Base-by-base conservation (phyloP, 148 eudicot genomes). In the Rhododendron simsii region DNA sequence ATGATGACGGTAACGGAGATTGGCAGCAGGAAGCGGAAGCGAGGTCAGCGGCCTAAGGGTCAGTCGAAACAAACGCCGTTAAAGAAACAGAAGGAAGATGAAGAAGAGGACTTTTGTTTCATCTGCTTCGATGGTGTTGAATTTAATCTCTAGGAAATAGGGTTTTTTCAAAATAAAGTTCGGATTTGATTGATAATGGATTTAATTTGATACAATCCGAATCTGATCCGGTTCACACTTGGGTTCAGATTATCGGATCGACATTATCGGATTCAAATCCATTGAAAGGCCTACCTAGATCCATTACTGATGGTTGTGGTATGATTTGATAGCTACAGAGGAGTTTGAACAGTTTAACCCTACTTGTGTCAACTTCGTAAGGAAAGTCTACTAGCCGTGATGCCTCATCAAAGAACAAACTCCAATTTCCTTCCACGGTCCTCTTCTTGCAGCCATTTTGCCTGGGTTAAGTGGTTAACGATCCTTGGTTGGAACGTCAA, bases 61-160 rank as follows among this genome's bases (percentile, higher is more conserved):
- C 89, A 67, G 41, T 88, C 89, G 8, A 86, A 85, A n/a, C 55
- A 90, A 82, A 63, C 83, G 59, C 82, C 91, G 83, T 0, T 30
- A 26, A 81, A 33, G 44, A 87, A 59, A 83, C 85, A 48, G 85
- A 90, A 91, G 69, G 98, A 93, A 26, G 98, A 95, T 45, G 98
- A 95, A 75, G 98, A 93, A 26, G 98, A 95, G 59, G 98, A 95
- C 91, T 98, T 95, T n/a, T 95, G 98, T 84, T 95, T 95, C 80
- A 94, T 95, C n/a, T 95, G 98, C 86, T 95, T 95, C 55, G 96
- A 95, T 87, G 98, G 98, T 39, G 44, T 39, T 39, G 44, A 39
- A 39, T 39, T 39, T 39, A 39, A 39, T 39, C 41, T 39, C 6
- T 41, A 41, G 44, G 1, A 41, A 41, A 41, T 41, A 41, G 44